Evolutionary conservation across 495 filamentous ascomycete species (phyloP), one percentile per base, ranked within the genome.

Genomic region (Neurospora hispaniola): DNA sequence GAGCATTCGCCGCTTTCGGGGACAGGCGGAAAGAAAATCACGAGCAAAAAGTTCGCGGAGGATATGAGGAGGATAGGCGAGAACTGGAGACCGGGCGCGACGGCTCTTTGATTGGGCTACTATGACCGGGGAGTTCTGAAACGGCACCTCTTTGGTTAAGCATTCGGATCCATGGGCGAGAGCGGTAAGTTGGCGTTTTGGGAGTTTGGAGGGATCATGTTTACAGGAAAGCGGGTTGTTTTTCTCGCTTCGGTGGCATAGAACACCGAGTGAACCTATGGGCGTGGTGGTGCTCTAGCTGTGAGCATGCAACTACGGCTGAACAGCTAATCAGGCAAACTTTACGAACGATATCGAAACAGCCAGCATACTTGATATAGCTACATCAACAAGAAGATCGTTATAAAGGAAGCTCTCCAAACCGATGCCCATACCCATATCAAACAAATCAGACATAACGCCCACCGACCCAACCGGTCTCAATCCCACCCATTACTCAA

Each of bases 1-100:
- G 92, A 94, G 75, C 90, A 94, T 76, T 86, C 86, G 48, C 90
- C 90, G 23, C 80, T 82, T 4, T 76, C 78, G 6, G 82, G 81
- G 5, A 82, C 78, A 6, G 87, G 89, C 3, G 87, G 89, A 39
- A 88, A 89, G 81, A 85, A 81, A 75, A 97, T 99, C 72, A 93
- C 87, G 42, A 96, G 93, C 79, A 85, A 85, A 74, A 90, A 85
- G 81, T 99, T 98, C 82, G 87, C 89, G 59, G 87, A 88, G 20
- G 94, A 97, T 77, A 91, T 99, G 73, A 88, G 89, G 74, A 85
- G 92, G 75, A 94, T 99, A 80, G 96, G 93, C 44, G 92, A 94
- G 77, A 74, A 74, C 1, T 92, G 90, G 90, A 82, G 80, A 69
- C 88, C 89, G 31, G 89, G 90, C 10, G 80, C 88, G 23, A 74